Evolutionary conservation across 495 filamentous ascomycete species (phyloP).

Genomic region (Hapsidospora chrysogenum): DNA sequence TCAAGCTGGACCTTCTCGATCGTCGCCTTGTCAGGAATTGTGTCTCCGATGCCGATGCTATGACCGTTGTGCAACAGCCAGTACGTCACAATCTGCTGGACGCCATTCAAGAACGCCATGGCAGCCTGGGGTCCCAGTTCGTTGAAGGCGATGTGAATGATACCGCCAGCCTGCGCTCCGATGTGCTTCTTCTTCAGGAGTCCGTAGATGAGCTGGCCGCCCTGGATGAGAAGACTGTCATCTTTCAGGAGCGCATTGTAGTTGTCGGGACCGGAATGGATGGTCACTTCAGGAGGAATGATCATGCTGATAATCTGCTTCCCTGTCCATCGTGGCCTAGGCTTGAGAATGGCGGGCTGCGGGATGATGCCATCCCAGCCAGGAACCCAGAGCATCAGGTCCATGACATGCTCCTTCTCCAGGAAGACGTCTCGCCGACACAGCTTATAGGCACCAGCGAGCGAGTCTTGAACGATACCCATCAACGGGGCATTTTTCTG

Average conservation of each 20-base stretch:
- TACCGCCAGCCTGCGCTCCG: slow-evolving; percentile 69
- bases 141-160: slow-evolving; percentile 93
- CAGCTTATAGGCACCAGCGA: slow-evolving; percentile 94
- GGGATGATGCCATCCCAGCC: slow-evolving; percentile 95
- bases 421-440: slow-evolving; percentile 86
- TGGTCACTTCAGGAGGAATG: slow-evolving; percentile 73
- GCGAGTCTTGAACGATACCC: slow-evolving; percentile 97
- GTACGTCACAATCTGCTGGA: slow-evolving; percentile 84
- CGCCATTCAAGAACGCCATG: slow-evolving; percentile 88
- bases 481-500: slow-evolving; percentile 94
- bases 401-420: slow-evolving; percentile 81
- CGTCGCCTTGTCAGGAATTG: slow-evolving; percentile 73
- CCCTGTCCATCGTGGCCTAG: slow-evolving; percentile 89
- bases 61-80: slow-evolving; percentile 98
- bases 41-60: slow-evolving; percentile 97
- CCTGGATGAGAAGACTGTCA: slow-evolving; percentile 65
- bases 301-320: slow-evolving; percentile 94
- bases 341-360: slow-evolving; percentile 77
- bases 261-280: slow-evolving; percentile 42
- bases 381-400: slow-evolving; percentile 89
- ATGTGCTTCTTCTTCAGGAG: slow-evolving; percentile 87
- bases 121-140: slow-evolving; percentile 73
- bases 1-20: slow-evolving; percentile 68
- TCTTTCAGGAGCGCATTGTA: slow-evolving; percentile 53
- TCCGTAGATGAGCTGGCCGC: slow-evolving; percentile 80